Percentiles rank a stretch among this genome's conserved stretches.
These are phyloP conservation scores for Salvia hispanica DNA, from an alignment of 257 asterid species.

Conservation along the genomic window DNA sequence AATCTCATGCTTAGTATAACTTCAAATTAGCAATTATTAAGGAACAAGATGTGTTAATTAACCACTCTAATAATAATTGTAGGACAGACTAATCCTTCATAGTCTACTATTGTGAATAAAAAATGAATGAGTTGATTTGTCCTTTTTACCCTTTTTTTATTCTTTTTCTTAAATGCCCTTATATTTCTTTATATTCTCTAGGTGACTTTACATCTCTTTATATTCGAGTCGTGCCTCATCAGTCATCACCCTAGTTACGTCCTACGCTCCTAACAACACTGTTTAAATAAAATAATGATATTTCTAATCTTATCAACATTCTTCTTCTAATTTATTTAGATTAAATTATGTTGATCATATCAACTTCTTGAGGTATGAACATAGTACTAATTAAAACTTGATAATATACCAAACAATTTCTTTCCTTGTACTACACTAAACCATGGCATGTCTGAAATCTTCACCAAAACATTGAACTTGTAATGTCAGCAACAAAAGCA, in stretches of 20 bases:
- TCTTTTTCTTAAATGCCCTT: constrained; percentile 13
- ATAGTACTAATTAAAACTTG: neutral
- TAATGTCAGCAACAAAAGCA: neutral
- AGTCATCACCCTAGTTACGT: no score
- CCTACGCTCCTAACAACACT: neutral
- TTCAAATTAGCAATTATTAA: neutral
- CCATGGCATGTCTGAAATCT: constrained; percentile 16
- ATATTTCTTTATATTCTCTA: no score
- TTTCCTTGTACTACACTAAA: constrained; percentile 39
- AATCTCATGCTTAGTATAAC: neutral
- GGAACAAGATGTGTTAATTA: neutral
- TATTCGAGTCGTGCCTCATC: no score
- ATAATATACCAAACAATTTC: constrained; percentile 26
- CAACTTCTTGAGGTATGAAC: constrained; percentile 1
- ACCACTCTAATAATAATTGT: neutral
- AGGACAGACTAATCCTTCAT: neutral
- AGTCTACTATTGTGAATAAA: neutral
- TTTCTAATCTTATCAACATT: neutral
- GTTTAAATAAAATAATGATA: neutral
- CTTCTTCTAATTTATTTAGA: neutral
- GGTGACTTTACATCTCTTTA: no score
- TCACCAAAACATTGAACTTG: constrained; percentile 27
- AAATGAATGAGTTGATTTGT: neutral
- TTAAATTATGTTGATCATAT: neutral
- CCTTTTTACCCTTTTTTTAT: neutral